phyloP scores from a whole-genome alignment of 495 filamentous ascomycete genomes.

The Hypoxylon fragiforme region DNA sequence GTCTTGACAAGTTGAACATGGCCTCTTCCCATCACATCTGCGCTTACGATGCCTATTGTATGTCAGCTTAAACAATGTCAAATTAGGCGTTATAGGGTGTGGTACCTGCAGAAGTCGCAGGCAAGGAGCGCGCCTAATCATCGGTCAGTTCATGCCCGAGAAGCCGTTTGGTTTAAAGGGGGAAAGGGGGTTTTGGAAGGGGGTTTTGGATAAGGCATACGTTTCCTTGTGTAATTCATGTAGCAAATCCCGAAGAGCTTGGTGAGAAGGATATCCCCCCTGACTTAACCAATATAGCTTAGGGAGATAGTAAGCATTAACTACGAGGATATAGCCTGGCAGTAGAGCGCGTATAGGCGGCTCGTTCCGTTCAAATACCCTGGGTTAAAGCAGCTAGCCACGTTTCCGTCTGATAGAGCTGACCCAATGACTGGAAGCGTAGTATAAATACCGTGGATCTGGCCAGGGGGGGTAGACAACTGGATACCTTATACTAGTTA shows the following conservation, averaged over 20 bases:
- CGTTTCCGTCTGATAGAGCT: conserved; percentile 10
- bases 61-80: conserved; percentile 11
- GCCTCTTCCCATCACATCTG: conserved; percentile 40
- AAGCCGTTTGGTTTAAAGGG: conserved; percentile 3
- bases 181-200: background rate
- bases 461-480: conserved; percentile 8
- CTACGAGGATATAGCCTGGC: conserved; percentile 16
- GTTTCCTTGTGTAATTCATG: conserved; percentile 45
- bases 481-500: conserved; percentile 19
- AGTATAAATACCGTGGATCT: conserved; percentile 20
- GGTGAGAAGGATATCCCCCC: conserved; percentile 18
- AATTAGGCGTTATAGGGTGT: background rate
- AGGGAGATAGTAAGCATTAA: conserved; percentile 25
- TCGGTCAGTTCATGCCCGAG: conserved; percentile 22
- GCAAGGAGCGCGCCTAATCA: conserved; percentile 39
- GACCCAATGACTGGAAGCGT: conserved; percentile 26
- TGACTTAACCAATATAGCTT: conserved; percentile 25
- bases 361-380: conserved; percentile 33
- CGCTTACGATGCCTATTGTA: conserved; percentile 39
- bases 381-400: conserved; percentile 8
- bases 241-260: conserved; percentile 25
- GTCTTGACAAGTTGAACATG: conserved; percentile 40
- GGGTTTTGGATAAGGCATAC: too few species aligned
- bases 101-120: conserved; percentile 41
- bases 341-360: conserved; percentile 29